Evolutionary conservation across 2,329 filamentous ascomycete genomes (phyloP).

Genomic region (Aureobasidium sp.): DNA sequence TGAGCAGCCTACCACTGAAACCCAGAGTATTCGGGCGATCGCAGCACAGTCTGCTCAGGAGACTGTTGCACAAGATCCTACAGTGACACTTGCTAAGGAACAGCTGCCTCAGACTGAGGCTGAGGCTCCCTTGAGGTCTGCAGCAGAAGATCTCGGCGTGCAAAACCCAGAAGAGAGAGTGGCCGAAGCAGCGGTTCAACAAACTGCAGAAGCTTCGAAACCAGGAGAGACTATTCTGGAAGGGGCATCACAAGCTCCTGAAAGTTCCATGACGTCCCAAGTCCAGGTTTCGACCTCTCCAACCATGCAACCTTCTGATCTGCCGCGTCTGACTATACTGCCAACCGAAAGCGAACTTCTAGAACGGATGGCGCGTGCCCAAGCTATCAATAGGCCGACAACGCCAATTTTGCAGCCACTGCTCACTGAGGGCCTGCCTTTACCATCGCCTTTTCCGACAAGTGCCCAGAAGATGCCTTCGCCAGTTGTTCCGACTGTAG

Average conservation of each 20-base stretch:
- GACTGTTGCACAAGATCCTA: neutral
- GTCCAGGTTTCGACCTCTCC: neutral
- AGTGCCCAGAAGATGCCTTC: slow-evolving; percentile 14
- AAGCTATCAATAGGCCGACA: slow-evolving; percentile 17
- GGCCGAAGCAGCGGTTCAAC: neutral
- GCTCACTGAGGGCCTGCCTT: slow-evolving; percentile 22
- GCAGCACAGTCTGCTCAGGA: neutral
- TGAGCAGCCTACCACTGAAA: neutral
- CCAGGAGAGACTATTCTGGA: neutral
- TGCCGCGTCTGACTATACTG: slow-evolving; percentile 22
- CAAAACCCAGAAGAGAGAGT: neutral
- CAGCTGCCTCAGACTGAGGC: neutral
- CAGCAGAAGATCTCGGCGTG: neutral
- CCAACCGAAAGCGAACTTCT: neutral
- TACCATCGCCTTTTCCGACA: slow-evolving; percentile 28
- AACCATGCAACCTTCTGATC: slow-evolving; percentile 21
- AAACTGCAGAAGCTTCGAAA: neutral
- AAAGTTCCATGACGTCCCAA: neutral
- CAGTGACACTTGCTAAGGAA: neutral
- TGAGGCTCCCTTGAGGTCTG: neutral
- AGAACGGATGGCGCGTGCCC: neutral
- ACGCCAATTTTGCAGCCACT: slow-evolving; percentile 27
- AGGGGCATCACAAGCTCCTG: neutral
- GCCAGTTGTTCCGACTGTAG: neutral
- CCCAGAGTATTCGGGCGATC: neutral